A percentile compares a stretch with the other conserved stretches of the same genome.
phyloP scores from a whole-genome alignment of 257 asterid species.

The Verbena officinalis region DNA sequence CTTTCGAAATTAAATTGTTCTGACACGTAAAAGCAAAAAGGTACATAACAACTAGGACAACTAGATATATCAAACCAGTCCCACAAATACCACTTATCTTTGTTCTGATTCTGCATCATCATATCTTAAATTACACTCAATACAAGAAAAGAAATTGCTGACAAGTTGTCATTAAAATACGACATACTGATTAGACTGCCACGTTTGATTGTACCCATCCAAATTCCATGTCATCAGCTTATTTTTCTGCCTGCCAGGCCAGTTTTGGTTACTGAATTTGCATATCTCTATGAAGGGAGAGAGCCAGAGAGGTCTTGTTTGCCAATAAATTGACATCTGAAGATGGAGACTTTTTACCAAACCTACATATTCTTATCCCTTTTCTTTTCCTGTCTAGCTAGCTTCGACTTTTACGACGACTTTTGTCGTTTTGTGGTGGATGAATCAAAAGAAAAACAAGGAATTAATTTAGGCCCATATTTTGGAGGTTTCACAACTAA shows the following conservation, averaged over 20 bases:
- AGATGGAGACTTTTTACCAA: constrained; percentile 28
- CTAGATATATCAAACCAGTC: not conserved
- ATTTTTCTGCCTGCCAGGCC: not conserved
- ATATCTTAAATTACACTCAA: constrained; percentile 17
- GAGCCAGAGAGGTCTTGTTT: not conserved
- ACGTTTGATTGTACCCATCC: constrained; percentile 30
- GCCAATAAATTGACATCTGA: constrained; percentile 9
- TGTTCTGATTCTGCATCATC: constrained; percentile 4
- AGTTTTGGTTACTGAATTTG: constrained; percentile 2
- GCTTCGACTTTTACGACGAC: constrained; percentile 26
- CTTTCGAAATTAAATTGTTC: too few relatives aligned
- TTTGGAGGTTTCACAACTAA: not conserved
- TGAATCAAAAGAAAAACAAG: not conserved
- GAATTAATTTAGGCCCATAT: not conserved
- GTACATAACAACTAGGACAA: too few relatives aligned
- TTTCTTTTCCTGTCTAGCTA: not conserved
- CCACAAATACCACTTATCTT: not conserved
- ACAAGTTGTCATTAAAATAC: constrained; percentile 34
- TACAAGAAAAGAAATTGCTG: not conserved
- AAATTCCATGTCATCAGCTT: not conserved
- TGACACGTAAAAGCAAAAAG: too few relatives aligned
- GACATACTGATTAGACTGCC: constrained; percentile 23
- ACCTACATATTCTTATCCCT: constrained; percentile 21
- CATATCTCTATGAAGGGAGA: not conserved
- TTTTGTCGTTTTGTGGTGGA: not conserved